phyloP scores from a whole-genome alignment of 495 filamentous ascomycete species.

The Hypomontagnella submonticulosa region DNA sequence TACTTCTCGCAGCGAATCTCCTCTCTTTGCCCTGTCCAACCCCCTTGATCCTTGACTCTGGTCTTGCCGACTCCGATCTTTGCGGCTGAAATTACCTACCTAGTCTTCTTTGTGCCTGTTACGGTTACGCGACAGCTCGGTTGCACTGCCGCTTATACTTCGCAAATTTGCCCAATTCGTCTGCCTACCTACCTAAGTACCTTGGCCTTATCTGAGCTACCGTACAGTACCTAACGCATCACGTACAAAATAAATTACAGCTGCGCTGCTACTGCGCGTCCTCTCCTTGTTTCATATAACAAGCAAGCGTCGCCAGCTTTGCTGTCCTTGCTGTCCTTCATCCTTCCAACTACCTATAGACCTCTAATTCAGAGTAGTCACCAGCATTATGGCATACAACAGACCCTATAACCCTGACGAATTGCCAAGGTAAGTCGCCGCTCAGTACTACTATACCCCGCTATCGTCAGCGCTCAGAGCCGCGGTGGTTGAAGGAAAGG shows the following conservation, averaged over 20 bases:
- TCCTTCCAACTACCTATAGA: constrained; percentile 12
- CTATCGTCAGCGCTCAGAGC: constrained; percentile 34
- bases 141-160: constrained; percentile 39
- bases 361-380: not conserved
- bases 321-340: constrained; percentile 14
- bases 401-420: constrained; percentile 94
- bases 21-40: constrained; percentile 16
- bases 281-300: constrained; percentile 29
- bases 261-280: constrained; percentile 28
- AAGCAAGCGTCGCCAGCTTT: constrained; percentile 14
- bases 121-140: constrained; percentile 14
- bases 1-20: constrained; percentile 13
- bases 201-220: constrained; percentile 1
- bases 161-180: constrained; percentile 31
- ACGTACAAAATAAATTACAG: constrained; percentile 21
- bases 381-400: constrained; percentile 87
- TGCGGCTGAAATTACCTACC: constrained; percentile 43
- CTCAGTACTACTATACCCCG: constrained; percentile 28
- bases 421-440: constrained; percentile 83
- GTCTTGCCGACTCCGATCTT: constrained; percentile 12
- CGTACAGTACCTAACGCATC: constrained; percentile 1
- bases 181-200: constrained; percentile 12
- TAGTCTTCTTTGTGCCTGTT: constrained; percentile 23
- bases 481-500: constrained; percentile 13
- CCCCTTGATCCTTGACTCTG: constrained; percentile 25